Evolutionary conservation across 139 green algal species (phyloP).

Genomic region (Chlorella vulgaris): DNA sequence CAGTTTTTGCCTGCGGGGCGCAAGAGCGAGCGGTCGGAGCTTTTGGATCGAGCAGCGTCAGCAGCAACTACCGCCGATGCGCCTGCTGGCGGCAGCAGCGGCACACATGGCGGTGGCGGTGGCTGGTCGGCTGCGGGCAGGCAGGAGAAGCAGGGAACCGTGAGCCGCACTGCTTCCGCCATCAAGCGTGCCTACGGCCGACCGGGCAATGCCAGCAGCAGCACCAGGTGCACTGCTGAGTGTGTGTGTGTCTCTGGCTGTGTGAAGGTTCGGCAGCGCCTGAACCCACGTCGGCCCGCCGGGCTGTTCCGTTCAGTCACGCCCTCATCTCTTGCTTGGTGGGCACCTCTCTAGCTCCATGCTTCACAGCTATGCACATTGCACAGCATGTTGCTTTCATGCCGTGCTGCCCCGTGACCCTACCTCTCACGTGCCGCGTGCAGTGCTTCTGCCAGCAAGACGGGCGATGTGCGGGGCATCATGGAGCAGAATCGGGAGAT

Average conservation of each 20-base stretch:
- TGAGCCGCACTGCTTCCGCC: conserved; percentile 41
- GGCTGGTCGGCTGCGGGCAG: not conserved
- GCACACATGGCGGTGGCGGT: not conserved
- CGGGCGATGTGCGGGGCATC: conserved; percentile 15
- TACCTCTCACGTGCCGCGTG: not conserved
- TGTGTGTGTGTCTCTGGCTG: not conserved
- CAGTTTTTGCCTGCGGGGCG: conserved; percentile 4
- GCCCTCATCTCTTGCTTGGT: not conserved
- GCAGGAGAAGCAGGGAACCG: not conserved
- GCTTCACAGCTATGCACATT: no score
- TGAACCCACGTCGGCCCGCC: no score
- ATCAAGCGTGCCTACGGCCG: conserved; percentile 55
- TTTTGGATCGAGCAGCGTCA: not conserved
- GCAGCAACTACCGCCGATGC: no score
- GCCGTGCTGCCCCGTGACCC: not conserved
- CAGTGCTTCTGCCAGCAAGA: conserved; percentile 23
- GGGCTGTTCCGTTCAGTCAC: no score
- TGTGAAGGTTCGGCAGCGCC: no score
- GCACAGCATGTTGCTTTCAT: no score
- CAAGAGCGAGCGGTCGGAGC: conserved; percentile 22
- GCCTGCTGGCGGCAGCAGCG: not conserved
- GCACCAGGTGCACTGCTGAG: not conserved
- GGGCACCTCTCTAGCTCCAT: not conserved
- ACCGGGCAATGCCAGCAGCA: not conserved
- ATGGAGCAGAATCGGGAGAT: conserved; percentile 50